Base-by-base conservation (phyloP, 108 stramenopile genomes). In the Cyclotella sp. region DNA sequence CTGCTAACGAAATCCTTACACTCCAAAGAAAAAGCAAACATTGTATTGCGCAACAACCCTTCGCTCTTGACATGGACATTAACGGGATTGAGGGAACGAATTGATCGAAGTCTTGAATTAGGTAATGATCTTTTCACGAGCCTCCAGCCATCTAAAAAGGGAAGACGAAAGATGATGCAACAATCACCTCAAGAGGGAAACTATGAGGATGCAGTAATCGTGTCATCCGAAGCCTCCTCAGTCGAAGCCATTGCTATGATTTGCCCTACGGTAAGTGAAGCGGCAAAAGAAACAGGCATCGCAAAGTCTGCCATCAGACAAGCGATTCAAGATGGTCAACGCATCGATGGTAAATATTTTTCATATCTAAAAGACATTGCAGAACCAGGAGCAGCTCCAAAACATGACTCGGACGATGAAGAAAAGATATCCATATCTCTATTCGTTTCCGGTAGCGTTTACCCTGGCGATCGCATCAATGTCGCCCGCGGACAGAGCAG, bases 31-130 rank as follows among this genome's bases (percentile, higher is more conserved):
- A 52, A 68, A 59, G 59, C 77, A 13, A 43, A 29, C 53, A 45
- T 54, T 6, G 72, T 85, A 43, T 51, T 89, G 9, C 44, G 46
- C 30, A 68, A 69, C 7, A 89, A 86, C 63, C 84, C 88, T 21
- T 64, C 84, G 21, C 41, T 89, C 15, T 64, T 89, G 29, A 70
- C 58, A 16, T 67, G 54, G 42, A 70, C 68, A 0, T 78, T 72
- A 19, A 47, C 53, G 30, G 61, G 55, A 1, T 55, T 88, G 15
- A 57, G 52, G 30, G 74, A 65, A 47, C 57, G 85, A 45, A 49
- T 86, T 44, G 63, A 73, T 26, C 39, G 51, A 57, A 72, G 68
- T 34, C 22, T 59, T 24, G 0, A 47, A n/a, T 40, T 41, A 19
- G 57, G 66, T 16, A 57, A 13, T 6, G 69, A 73, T 59, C 53